Evolutionary conservation across 2,329 filamentous ascomycete species (phyloP), one percentile per base, ranked within the genome.

Genomic region (Dactylellina drechsleri): DNA sequence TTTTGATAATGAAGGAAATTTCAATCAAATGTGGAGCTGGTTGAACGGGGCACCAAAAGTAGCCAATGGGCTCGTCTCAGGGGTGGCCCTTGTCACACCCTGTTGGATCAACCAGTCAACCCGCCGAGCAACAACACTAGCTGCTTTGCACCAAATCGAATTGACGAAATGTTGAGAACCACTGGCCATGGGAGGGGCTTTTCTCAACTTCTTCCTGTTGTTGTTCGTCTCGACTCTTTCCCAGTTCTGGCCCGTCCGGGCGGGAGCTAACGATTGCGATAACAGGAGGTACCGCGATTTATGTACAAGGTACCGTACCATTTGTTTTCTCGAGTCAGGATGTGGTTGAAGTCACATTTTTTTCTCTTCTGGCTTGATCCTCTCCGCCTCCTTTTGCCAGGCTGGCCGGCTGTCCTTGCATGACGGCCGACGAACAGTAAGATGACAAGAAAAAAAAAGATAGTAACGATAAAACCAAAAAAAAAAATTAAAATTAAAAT

Each of bases 261-360:
- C 66, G 66, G 66, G 66, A 70, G 50, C 20, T 36, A 31, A 18
- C 43, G 49, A 16, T 54, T 52, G 64, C 70, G 70, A 74, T 67
- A 67, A 75, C 64, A 60, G 59, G 64, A 75, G 64, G 64, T 75
- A 75, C 71, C 71, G 47, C 65, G 64, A 75, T 68, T 40, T 64
- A 64, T 68, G 71, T 75, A 75, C 71, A 75, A 68, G 71, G 71
- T 75, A 75, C 71, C 56, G 45, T 60, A 20, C 50, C 40, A 41
- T 64, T 75, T 68, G 71, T 75, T 36, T 36, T 52, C 64, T 64
- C 58, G 64, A 60, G 64, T 61, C 57, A 62, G 31, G 26, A 20
- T 43, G 26, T 15, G 31, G 50, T 47, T 23, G 23, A 62, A 49
- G 59, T 53, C 50, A 56, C 10, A 15, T 43, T 57, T 49, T 36